A percentile compares a stretch with the other conserved stretches of the same genome.
These are phyloP conservation scores for Mortierella claussenii DNA, from an alignment of 192 early-diverging fungal species.

Conservation along the genomic window DNA sequence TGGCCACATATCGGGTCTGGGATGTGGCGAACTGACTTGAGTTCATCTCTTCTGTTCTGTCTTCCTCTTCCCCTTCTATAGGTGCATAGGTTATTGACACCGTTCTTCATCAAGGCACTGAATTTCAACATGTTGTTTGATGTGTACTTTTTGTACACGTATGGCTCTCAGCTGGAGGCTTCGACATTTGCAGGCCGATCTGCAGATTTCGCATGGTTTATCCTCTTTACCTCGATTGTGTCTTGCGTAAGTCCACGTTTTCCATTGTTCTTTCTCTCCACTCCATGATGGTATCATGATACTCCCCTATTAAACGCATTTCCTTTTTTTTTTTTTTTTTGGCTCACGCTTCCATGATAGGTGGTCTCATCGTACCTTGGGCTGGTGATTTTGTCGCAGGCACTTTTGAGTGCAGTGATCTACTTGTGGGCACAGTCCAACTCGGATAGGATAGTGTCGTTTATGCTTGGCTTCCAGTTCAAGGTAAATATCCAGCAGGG, in stretches of 20 bases:
- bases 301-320: too few species aligned
- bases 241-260: slow-evolving; percentile 54
- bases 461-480: slow-evolving; percentile 51
- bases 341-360: too few species aligned
- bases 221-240: slow-evolving; percentile 66
- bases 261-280: neutral
- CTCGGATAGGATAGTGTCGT: slow-evolving; percentile 44
- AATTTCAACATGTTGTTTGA: slow-evolving; percentile 69
- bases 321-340: neutral
- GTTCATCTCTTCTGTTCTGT: too few species aligned
- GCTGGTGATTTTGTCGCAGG: slow-evolving; percentile 17
- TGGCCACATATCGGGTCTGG: too few species aligned
- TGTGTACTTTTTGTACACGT: slow-evolving; percentile 79
- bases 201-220: slow-evolving; percentile 85
- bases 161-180: slow-evolving; percentile 77
- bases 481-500: slow-evolving; percentile 20
- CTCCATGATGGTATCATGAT: too few species aligned
- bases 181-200: slow-evolving; percentile 70
- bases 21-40: too few species aligned
- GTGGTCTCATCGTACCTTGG: slow-evolving; percentile 18
- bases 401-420: slow-evolving; percentile 40
- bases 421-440: slow-evolving; percentile 42
- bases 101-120: slow-evolving; percentile 67
- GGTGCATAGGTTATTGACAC: slow-evolving; percentile 82
- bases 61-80: slow-evolving; percentile 27